Evolutionary conservation across 2,329 filamentous ascomycete genomes (phyloP), one percentile per base, ranked within the genome.

Genomic region (Chrysosporium queenslandicum): DNA sequence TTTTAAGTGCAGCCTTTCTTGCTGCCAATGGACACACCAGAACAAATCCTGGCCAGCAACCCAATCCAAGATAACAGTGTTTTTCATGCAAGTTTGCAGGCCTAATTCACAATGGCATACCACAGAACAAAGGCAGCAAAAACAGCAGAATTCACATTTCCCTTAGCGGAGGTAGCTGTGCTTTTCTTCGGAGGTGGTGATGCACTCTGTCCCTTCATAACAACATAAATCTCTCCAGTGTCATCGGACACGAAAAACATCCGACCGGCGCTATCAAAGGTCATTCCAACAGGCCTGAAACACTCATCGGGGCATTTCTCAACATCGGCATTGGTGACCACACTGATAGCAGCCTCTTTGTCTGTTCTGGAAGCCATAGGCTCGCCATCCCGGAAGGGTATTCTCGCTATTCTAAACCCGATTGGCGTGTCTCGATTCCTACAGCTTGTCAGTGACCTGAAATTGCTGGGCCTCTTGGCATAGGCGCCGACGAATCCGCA

Each of bases 351-450:
- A 46, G 70, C 69, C 16, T 68, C 59, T 6, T 63, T 58, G 9
- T 69, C 71, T 1, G 65, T 65, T 2, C 76, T 75, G 21, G 23
- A 42, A 41, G 40, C 37, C 32, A 46, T 39, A 12, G 52, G 52
- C 36, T 71, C 68, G 27, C 74, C 76, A 41, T 71, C 67, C 23
- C 67, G 59, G 56, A 78, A 78, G 5, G 64, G 62, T 6, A 79
- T 64, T 4, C 72, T 63, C 21, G 68, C 71, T 51, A 79, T 60
- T 55, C 76, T 76, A 64, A 78, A 78, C 25, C 76, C 76, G 1
- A 71, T 67, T 23, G 75, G 75, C 0, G 65, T 58, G 27, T 70
- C 64, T 12, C 74, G 68, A 55, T 79, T 69, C 52, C 52, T 54
- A 40, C 14, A 37, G 8, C 12, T 3, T 11, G 32, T 47, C 45